Percentiles rank a stretch among this genome's conserved stretches.
These are phyloP conservation scores for Porphyrellus cyaneotinctus DNA, from an alignment of 768 basidiomycete species.

Conservation along the genomic window DNA sequence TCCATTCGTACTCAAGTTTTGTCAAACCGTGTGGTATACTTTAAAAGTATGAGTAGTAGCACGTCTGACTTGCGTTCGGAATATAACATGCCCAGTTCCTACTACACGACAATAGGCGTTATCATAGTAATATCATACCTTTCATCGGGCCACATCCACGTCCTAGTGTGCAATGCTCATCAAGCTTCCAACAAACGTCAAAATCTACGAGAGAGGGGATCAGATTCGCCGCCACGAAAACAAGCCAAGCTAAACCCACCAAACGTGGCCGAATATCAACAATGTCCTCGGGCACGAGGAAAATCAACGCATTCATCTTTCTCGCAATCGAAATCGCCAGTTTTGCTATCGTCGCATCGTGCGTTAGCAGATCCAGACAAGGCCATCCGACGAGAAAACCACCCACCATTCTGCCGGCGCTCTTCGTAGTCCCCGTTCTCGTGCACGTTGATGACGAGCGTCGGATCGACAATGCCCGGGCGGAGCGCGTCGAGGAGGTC, in stretches of 20 bases:
- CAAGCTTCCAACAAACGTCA: constrained; percentile 93
- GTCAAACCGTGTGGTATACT: no score
- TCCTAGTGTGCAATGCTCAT: constrained; percentile 59
- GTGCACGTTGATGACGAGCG: constrained; percentile 61
- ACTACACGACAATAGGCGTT: not conserved
- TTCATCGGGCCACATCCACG: not conserved
- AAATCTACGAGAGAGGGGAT: constrained; percentile 50
- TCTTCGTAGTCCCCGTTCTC: constrained; percentile 76
- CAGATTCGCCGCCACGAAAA: not conserved
- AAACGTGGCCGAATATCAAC: constrained; percentile 90
- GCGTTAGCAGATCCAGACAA: not conserved
- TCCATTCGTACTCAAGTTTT: no score
- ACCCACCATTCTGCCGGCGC: constrained; percentile 84
- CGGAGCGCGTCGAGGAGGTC: constrained; percentile 87
- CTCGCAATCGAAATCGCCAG: constrained; percentile 97
- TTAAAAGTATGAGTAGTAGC: no score
- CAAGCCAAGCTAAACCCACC: constrained; percentile 42
- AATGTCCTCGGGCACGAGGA: constrained; percentile 95
- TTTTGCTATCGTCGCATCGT: constrained; percentile 61
- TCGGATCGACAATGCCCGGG: constrained; percentile 93
- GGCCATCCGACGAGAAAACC: not conserved
- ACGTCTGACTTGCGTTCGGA: not conserved
- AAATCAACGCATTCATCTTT: constrained; percentile 94
- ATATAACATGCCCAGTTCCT: not conserved
- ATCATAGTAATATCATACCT: not conserved